Conservation (phyloP, 2,329 filamentous ascomycete species). For the Neofusicoccum laricinum region DNA sequence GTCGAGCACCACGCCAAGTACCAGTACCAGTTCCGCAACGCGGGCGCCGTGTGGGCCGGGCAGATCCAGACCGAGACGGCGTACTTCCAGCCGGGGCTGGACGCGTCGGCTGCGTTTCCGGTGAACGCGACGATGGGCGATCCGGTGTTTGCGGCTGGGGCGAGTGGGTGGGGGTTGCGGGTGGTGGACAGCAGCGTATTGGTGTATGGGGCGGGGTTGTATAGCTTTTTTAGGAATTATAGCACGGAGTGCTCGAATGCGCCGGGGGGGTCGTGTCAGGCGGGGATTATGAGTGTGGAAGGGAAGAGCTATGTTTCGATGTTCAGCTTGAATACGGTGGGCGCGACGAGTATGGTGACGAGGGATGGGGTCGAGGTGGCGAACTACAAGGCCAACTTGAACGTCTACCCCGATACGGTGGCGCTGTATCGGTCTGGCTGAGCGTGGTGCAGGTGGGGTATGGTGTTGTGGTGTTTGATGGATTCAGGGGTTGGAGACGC, state of each 20-base stretch:
- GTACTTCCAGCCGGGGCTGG: conserved; percentile 78
- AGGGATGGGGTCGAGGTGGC: conserved; percentile 44
- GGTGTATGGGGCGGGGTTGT: conserved; percentile 63
- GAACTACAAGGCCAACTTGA: conserved; percentile 46
- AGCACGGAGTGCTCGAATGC: conserved; percentile 34
- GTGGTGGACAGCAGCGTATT: conserved; percentile 57
- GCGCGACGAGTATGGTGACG: conserved; percentile 45
- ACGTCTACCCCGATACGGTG: conserved; percentile 38
- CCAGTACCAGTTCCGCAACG: conserved; percentile 81
- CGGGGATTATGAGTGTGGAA: conserved; percentile 48
- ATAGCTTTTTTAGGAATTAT: conserved; percentile 68
- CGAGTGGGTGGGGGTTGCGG: conserved; percentile 63
- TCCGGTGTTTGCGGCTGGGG: conserved; percentile 59
- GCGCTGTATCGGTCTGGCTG: background rate
- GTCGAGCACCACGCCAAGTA: conserved; percentile 61
- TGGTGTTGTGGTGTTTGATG: too few relatives aligned
- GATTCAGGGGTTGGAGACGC: too few relatives aligned
- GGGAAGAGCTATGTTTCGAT: conserved; percentile 39
- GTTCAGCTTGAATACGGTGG: conserved; percentile 50
- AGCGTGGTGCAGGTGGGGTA: background rate
- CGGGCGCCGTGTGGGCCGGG: conserved; percentile 76
- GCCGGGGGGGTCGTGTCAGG: conserved; percentile 44
- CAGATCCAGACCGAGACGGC: conserved; percentile 88
- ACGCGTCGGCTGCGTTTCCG: conserved; percentile 64
- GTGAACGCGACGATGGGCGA: conserved; percentile 59